Evolutionary conservation across 306 rosid genomes (phyloP), one percentile per base, ranked within the genome.

Genomic region (Cicer pinnatifidum): DNA sequence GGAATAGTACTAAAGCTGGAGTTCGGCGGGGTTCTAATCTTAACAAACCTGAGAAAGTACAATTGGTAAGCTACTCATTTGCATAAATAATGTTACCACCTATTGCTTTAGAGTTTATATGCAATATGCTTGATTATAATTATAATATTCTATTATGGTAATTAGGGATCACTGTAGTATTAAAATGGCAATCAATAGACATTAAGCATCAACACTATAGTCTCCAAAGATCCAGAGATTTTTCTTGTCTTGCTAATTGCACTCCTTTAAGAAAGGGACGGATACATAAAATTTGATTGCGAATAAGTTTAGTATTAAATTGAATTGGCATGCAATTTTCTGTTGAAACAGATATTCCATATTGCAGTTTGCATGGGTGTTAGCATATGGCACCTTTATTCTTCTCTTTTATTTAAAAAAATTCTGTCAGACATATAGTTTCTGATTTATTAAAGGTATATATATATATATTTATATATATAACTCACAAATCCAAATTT

Each of bases 1-100:
- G 81, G 44, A 82, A 67, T 58, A 58, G 44, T 73, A 65, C 76
- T 77, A 94, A 78, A 83, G 86, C 84, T 84, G 98, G 83, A 80
- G 89, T 73, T 60, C 89, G 98, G 54, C 97, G 97, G 64, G 97
- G 96, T 82, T 67, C 98, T 63, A 89, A 84, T 85, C 84, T 94
- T 70, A 84, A 87, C 86, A 93, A 91, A 88, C 91, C 92, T 43
- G 98, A 91, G 85, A 94, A 89, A 88, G 89, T 94, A 79, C 98
- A 94, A 79, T 73, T 94, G 94, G 98, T 94, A 81, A 83, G 94
- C 77, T 35, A 54, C 67, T 69, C 48, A 6, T 15, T 64, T 45
- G 65, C 76, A 53, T 58, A 43, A 59, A 69, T 51, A 50, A 69
- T 69, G 61, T 70, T 60, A 38, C 51, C 8, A 53, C 43, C 71